Percentiles rank a stretch among this genome's conserved stretches.
These are phyloP conservation scores for Ailanthus altissimus DNA, from an alignment of 345 rosid species.

Conservation along the genomic window DNA sequence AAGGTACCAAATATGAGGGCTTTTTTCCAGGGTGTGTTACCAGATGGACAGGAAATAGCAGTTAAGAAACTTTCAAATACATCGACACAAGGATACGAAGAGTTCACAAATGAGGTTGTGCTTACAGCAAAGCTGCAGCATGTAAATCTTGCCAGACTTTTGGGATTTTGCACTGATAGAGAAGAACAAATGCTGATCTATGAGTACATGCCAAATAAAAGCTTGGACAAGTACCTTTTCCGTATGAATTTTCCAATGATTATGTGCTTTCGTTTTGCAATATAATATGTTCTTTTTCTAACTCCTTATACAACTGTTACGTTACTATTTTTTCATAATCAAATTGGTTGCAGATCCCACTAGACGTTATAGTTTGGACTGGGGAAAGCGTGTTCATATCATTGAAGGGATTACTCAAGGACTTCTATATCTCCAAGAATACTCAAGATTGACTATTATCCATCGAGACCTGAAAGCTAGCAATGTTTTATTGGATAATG, in stretches of 20 bases:
- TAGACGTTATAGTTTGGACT: conserved; percentile 19
- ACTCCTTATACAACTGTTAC: no score
- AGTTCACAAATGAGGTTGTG: conserved; percentile 36
- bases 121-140: conserved; percentile 25
- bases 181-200: conserved; percentile 17
- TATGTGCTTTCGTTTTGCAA: no score
- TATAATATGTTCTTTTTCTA: no score
- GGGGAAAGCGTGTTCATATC: conserved; percentile 34
- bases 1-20: no score
- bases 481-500: conserved; percentile 34
- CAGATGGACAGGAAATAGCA: conserved; percentile 18
- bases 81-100: conserved; percentile 25
- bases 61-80: conserved; percentile 23
- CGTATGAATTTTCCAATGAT: conserved; percentile 23
- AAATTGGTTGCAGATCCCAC: conserved; percentile 29
- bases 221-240: conserved; percentile 29
- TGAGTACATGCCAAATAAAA: conserved; percentile 26
- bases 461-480: conserved; percentile 48
- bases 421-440: conserved; percentile 51
- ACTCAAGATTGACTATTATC: conserved; percentile 44
- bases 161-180: conserved; percentile 23
- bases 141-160: conserved; percentile 10
- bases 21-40: conserved; percentile 12
- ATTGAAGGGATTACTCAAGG: conserved; percentile 50
- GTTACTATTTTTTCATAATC: no score